Conservation (phyloP, 345 rosid genomes). For the Melastoma malabathricum region DNA sequence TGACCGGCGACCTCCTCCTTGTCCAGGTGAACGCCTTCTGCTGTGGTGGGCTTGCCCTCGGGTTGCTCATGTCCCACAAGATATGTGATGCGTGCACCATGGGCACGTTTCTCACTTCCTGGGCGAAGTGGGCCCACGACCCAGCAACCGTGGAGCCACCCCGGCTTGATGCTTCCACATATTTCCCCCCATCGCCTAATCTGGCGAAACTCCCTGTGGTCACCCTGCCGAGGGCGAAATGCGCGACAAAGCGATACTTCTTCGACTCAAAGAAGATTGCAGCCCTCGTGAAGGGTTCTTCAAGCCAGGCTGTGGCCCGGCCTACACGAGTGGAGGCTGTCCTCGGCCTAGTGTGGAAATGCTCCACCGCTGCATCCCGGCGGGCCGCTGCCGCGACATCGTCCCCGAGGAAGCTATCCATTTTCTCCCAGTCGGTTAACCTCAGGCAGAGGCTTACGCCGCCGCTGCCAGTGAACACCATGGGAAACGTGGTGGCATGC, state of each 20-base stretch:
- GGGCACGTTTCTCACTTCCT: conserved; percentile 6
- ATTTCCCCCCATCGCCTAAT: conserved; percentile 6
- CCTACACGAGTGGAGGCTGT: conserved; percentile 6
- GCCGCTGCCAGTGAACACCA: conserved; percentile 7
- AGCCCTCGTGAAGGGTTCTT: background rate
- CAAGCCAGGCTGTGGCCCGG: background rate
- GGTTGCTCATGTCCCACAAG: conserved; percentile 15
- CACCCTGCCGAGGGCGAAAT: conserved; percentile 1
- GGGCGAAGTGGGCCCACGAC: conserved; percentile 6
- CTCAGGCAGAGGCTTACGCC: conserved; percentile 16
- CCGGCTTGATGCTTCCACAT: background rate
- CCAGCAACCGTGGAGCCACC: background rate
- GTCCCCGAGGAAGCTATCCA: background rate
- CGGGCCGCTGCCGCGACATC: background rate
- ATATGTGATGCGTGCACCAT: conserved; percentile 11
- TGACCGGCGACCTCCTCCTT: conserved; percentile 10
- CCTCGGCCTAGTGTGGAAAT: conserved; percentile 3
- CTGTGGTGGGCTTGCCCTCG: conserved; percentile 18
- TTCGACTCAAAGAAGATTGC: background rate
- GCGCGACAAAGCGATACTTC: conserved; percentile 3
- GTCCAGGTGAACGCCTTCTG: conserved; percentile 20
- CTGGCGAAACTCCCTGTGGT: conserved; percentile 2
- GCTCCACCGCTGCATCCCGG: background rate
- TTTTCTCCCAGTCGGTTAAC: conserved; percentile 19
- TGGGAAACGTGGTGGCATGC: conserved; percentile 13